These are phyloP conservation scores for Boletus coccyginus DNA, from an alignment of 768 basidiomycete species.

Conservation along the genomic window DNA sequence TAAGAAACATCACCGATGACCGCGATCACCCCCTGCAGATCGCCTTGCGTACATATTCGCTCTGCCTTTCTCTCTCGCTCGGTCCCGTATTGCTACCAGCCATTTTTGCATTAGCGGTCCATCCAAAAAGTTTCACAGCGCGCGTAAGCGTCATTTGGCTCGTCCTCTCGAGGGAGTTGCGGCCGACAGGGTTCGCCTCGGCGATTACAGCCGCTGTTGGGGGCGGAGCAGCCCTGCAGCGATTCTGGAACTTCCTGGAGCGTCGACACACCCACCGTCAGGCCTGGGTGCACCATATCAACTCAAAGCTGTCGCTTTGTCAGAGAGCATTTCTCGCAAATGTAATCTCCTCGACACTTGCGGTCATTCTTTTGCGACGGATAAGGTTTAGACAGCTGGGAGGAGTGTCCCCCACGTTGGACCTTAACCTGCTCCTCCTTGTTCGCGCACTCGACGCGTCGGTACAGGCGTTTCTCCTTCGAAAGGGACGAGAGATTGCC, in stretches of 20 bases:
- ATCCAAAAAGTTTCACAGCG: conserved; percentile 22
- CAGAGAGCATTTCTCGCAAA: conserved; percentile 62
- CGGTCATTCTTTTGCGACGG: conserved; percentile 55
- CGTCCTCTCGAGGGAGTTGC: conserved; percentile 55
- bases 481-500: conserved; percentile 9
- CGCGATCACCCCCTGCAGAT: conserved; percentile 54
- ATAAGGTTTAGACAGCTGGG: conserved; percentile 31
- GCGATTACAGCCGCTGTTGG: conserved; percentile 61
- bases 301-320: conserved; percentile 33
- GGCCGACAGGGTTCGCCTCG: conserved; percentile 64
- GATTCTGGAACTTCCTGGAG: conserved; percentile 38
- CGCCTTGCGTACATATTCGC: conserved; percentile 63
- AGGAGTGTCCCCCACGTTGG: conserved; percentile 53
- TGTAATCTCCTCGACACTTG: conserved; percentile 52
- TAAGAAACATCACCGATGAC: conserved; percentile 27
- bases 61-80: conserved; percentile 64
- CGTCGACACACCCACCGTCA: neutral
- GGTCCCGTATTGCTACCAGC: conserved; percentile 62
- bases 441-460: conserved; percentile 68
- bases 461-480: conserved; percentile 50
- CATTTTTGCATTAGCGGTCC: conserved; percentile 34
- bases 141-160: conserved; percentile 18
- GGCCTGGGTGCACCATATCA: neutral
- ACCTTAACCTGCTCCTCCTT: conserved; percentile 63
- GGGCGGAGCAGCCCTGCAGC: conserved; percentile 56